Evolutionary conservation across 2,329 filamentous ascomycete species (phyloP).

Genomic region (Exophiala sideris): DNA sequence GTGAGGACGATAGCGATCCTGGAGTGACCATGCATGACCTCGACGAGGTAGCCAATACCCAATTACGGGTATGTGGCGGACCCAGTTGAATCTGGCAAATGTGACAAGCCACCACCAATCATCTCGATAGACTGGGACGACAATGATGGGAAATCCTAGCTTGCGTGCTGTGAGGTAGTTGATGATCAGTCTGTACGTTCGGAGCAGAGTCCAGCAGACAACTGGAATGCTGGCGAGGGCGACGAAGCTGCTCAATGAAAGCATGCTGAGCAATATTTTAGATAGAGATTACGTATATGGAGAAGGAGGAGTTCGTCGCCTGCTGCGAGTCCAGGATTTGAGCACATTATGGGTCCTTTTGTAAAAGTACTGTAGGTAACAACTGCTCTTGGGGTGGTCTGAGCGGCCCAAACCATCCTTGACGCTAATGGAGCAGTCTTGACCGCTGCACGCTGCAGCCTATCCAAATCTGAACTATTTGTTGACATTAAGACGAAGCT

Average conservation of each 20-base stretch:
- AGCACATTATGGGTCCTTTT: no score
- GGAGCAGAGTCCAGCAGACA: not conserved
- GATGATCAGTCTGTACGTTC: slow-evolving; percentile 8
- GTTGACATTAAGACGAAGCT: no score
- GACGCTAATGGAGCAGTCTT: no score
- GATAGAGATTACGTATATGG: no score
- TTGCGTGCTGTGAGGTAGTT: slow-evolving; percentile 21
- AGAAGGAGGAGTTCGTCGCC: no score
- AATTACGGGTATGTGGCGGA: slow-evolving; percentile 6
- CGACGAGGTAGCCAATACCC: slow-evolving; percentile 8
- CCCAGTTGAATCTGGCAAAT: slow-evolving; percentile 1
- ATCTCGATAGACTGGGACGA: slow-evolving; percentile 18
- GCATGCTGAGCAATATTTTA: no score
- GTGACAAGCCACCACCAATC: slow-evolving; percentile 15
- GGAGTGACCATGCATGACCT: slow-evolving; percentile 14
- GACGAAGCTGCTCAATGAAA: not conserved
- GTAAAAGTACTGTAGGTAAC: no score
- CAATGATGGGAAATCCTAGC: slow-evolving; percentile 17
- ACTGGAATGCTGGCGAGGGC: slow-evolving; percentile 1
- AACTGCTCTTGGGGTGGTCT: no score
- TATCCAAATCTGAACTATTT: no score
- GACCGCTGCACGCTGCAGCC: no score
- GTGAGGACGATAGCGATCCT: slow-evolving; percentile 11
- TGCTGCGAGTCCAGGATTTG: no score
- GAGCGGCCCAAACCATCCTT: no score